Evolutionary conservation across 2,329 filamentous ascomycete species (phyloP), one percentile per base, ranked within the genome.

Genomic region (Stagonosporopsis cucurbitacearum): DNA sequence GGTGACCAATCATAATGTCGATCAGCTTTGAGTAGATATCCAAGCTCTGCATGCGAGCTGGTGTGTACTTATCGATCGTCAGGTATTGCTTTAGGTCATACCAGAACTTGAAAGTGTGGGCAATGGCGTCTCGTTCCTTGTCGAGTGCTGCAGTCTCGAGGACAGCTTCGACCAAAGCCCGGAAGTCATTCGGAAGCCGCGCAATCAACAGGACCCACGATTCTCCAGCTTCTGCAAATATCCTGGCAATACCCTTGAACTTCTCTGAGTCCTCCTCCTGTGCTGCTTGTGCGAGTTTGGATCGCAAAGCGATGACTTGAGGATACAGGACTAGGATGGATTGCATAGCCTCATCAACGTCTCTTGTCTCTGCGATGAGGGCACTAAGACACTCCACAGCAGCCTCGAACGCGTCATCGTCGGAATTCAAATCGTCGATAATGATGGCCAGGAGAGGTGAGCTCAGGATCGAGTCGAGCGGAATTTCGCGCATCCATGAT

Each of bases 31-130:
- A 90, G 76, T 92, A 99, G 42, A 97, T 80, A 63, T 96, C 91
- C 32, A 91, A 82, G 51, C 92, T 85, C 66, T 90, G 84, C 60
- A 92, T 76, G 47, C 93, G 87, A 36, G 93, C 90, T 67, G 92
- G 85, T 47, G 91, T 90, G 73, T 97, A 99, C 64, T 89, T 89
- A 32, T 98, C 94, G 49, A 99, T 78, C 1, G 93, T 92, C 43
- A 99, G 82, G 73, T 96, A 97, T 74, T 97, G 92, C 81, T 99
- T 99, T 42, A 99, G 84, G 72, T 99, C 95, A 73, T 96, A 98
- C 95, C 95, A 99, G 79, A 99, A 98, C 64, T 87, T 87, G 77
- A 99, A 99, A 0, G 96, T 99, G 68, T 95, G 87, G 50, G 92
- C 91, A 60, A 99, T 92, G 4, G 93, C 92, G 64, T 99, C 95